phyloP scores from a whole-genome alignment of 768 basidiomycete genomes.

The Rhodotorula diobovata region DNA sequence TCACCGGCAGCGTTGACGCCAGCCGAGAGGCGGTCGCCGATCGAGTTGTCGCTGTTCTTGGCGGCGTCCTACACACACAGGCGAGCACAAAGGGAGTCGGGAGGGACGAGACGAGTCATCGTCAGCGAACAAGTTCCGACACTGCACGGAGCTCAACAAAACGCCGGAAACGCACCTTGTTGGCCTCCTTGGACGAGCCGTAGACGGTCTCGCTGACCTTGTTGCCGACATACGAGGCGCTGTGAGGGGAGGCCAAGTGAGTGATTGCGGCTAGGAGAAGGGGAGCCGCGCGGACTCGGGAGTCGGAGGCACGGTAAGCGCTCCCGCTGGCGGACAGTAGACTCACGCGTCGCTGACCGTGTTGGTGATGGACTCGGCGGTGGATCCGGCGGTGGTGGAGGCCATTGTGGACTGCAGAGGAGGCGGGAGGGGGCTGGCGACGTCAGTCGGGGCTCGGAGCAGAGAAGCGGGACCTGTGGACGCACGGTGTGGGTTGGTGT shows the following conservation, averaged over 20 bases:
- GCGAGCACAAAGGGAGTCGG: not conserved
- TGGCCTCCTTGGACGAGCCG: slow-evolving; percentile 25
- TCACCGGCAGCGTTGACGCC: slow-evolving; percentile 25
- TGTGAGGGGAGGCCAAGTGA: too few species aligned
- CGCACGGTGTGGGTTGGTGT: not conserved
- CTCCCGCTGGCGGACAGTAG: too few species aligned
- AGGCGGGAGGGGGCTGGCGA: not conserved
- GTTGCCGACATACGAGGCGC: slow-evolving; percentile 24
- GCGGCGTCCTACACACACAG: slow-evolving; percentile 24
- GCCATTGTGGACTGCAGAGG: slow-evolving; percentile 8
- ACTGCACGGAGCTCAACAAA: too few species aligned
- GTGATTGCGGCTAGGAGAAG: too few species aligned
- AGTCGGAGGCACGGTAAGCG: too few species aligned
- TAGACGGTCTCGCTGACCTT: slow-evolving; percentile 1
- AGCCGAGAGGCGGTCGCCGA: slow-evolving; percentile 28
- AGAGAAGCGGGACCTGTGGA: too few species aligned
- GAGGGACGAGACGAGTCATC: not conserved
- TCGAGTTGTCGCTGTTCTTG: slow-evolving; percentile 31
- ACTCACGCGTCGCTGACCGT: not conserved
- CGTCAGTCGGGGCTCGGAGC: too few species aligned
- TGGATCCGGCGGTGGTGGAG: slow-evolving; percentile 20
- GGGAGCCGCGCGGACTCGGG: too few species aligned
- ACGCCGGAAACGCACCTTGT: slow-evolving; percentile 20
- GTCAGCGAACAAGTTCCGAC: not conserved
- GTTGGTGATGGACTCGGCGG: slow-evolving; percentile 29